Conservation (phyloP, 129 eudicot species). For the Centaurea solstitialis region DNA sequence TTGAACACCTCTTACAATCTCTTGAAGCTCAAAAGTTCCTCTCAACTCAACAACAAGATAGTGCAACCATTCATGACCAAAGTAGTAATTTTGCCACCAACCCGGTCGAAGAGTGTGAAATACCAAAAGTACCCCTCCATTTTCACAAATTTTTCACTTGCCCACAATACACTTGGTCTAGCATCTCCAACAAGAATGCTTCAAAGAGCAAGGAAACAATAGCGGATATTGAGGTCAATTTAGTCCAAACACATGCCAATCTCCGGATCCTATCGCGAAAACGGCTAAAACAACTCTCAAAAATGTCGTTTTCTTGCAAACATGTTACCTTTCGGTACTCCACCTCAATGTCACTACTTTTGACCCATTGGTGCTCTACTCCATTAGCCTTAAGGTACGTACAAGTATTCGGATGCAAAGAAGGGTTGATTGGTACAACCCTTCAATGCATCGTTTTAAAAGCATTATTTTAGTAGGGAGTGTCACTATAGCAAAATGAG, state of each 20-base stretch:
- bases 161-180: constrained; percentile 25
- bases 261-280: constrained; percentile 54
- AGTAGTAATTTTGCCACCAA: not conserved
- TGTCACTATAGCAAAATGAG: not conserved
- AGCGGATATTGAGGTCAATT: constrained; percentile 38
- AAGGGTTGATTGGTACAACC: not conserved
- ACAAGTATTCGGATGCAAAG: not conserved
- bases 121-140: constrained; percentile 20
- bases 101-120: constrained; percentile 2
- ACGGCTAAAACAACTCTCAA: constrained; percentile 56
- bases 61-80: constrained; percentile 17
- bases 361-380: constrained; percentile 30
- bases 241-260: constrained; percentile 80
- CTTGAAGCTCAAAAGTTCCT: constrained; percentile 43
- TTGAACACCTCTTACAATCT: constrained; percentile 44
- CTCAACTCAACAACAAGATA: constrained; percentile 21
- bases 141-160: constrained; percentile 12
- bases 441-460: not conserved
- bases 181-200: constrained; percentile 9
- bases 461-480: not conserved
- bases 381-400: constrained; percentile 50
- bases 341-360: constrained; percentile 46
- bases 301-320: constrained; percentile 47
- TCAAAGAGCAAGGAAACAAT: constrained; percentile 6
- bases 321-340: constrained; percentile 31